phyloP scores from a whole-genome alignment of 306 rosid species.

The Malus orientalis region DNA sequence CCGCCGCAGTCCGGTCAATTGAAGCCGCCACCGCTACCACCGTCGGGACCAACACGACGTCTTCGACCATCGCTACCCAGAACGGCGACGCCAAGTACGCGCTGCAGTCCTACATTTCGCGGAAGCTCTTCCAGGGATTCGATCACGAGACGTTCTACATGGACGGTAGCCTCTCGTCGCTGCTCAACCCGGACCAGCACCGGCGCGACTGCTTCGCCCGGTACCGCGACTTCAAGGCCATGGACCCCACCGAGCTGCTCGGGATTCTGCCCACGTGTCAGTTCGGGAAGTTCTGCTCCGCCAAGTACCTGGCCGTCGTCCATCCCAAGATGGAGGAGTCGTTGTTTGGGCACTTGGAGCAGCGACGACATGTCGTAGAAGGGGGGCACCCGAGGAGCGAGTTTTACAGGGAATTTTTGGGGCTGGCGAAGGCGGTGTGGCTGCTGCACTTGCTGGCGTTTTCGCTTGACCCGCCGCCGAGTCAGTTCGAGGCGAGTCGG shows the following conservation, averaged over 20 bases:
- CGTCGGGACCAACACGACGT: slow-evolving; percentile 11
- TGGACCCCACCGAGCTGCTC: slow-evolving; percentile 88
- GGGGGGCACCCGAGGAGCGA: slow-evolving; percentile 82
- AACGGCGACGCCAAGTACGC: slow-evolving; percentile 90
- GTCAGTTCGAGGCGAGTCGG: slow-evolving; percentile 81
- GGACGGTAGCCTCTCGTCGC: slow-evolving; percentile 92
- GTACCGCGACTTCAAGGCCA: slow-evolving; percentile 77
- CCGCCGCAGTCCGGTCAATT: slow-evolving; percentile 91
- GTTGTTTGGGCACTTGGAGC: slow-evolving; percentile 82
- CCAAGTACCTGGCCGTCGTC: slow-evolving; percentile 78
- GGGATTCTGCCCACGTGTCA: slow-evolving; percentile 82
- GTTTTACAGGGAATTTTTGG: slow-evolving; percentile 64
- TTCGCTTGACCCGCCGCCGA: slow-evolving; percentile 79
- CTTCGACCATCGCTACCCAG: slow-evolving; percentile 39
- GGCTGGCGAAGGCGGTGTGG: slow-evolving; percentile 80
- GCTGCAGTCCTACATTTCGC: slow-evolving; percentile 68
- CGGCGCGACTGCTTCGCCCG: slow-evolving; percentile 80
- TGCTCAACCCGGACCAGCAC: slow-evolving; percentile 81
- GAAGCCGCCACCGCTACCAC: slow-evolving; percentile 64
- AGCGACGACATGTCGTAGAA: slow-evolving; percentile 51
- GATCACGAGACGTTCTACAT: slow-evolving; percentile 93
- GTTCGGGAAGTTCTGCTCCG: slow-evolving; percentile 84
- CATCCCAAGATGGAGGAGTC: slow-evolving; percentile 99
- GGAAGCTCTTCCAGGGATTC: slow-evolving; percentile 80
- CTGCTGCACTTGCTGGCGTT: slow-evolving; percentile 88